Base-by-base conservation (phyloP, 176 grass and related monocot genomes). In the Metroxylon sagu region DNA sequence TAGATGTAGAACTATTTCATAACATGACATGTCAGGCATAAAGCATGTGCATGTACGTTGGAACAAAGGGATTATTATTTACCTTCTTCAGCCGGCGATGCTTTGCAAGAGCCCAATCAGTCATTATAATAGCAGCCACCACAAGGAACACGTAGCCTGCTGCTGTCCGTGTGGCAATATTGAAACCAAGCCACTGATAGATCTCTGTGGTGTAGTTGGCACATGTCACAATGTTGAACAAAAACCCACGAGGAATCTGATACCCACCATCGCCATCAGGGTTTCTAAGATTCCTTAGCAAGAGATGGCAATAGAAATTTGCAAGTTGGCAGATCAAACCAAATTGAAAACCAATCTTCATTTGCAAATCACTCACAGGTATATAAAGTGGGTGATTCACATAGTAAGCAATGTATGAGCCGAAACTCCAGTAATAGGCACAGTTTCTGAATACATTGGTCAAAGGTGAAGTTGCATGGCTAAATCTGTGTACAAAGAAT, bases 181-280 rank as follows among this genome's bases (percentile, higher is more conserved):
- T 98, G 74, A 98, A 98, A 1, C 93, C 87, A 0, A 98, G 26
- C 93, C 93, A 98, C 50, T 98, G 88, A 77, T 98, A 98, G 77
- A 98, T 98, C 76, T 98, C 93, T 0, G 93, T 98, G 5, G 88
- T 98, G 64, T 98, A 98, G 60, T 98, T 98, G 2, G 93, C 93
- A 2, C 93, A 98, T 0, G 93, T 98, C 74, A 92, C 93, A 1
- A 92, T 85, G 77, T 98, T 92, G 73, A 98, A 98, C 76, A 98
- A 65, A 69, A 98, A 98, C 0, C 93, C 93, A 19, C 53, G 71
- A 18, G 93, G 93, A 60, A 98, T 98, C 77, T 92, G 93, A 57
- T 92, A 98, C 2, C 93, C 93, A 16, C 93, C 93, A 15, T 53
- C 79, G 26, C 93, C 87, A 1, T 67, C 68, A 1, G 87, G 93